Base-by-base conservation (phyloP, 768 basidiomycete species). In the Sporobolomyces roseus region DNA sequence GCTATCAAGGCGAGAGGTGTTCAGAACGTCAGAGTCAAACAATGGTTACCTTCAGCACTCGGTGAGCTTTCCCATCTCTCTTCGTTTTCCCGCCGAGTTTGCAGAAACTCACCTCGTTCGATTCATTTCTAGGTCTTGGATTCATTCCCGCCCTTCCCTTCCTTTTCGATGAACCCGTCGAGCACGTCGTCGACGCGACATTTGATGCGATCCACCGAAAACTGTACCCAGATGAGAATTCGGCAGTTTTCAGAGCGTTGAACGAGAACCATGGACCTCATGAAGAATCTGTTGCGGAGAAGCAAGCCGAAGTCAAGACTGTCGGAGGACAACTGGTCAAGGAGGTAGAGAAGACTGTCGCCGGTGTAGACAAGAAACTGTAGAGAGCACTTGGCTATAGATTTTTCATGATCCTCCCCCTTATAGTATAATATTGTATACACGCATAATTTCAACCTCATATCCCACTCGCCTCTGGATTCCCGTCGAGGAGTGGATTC, bases 121-220 rank as follows among this genome's bases (percentile, higher is more conserved):
- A 17, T 25, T 23, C 1, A 9, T 27, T 29, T 10, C 5, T 30
- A 61, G 58, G 64, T 35, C 70, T 75, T 48, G 85, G 87, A 0
- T 83, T 88, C 60, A 86, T 90, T 19, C 89, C 89, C 0, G 79
- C 84, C 25, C 80, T 91, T 21, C 89, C 89, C 2, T 90, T 85
- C 74, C 78, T 90, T 19, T 91, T 84, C 75, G 89, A 90, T 78
- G 86, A 88, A 74, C 89, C 89, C 0, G 88, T 90, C 25, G 89
- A 90, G 78, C 80, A 83, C 25, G 85, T 79, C 43, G 87, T 87
- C 0, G 88, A 90, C 51, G 77, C 76, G 32, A 84, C 82, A 14
- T 90, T 90, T 74, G 85, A 87, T 66, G 88, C 87, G 86, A 83
- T 88, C 38, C 63, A 74, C 45, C 50, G 62, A 17, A 35, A 48